These are phyloP conservation scores for Bertia moriformis DNA, from an alignment of 2,329 filamentous ascomycete genomes.

Conservation along the genomic window DNA sequence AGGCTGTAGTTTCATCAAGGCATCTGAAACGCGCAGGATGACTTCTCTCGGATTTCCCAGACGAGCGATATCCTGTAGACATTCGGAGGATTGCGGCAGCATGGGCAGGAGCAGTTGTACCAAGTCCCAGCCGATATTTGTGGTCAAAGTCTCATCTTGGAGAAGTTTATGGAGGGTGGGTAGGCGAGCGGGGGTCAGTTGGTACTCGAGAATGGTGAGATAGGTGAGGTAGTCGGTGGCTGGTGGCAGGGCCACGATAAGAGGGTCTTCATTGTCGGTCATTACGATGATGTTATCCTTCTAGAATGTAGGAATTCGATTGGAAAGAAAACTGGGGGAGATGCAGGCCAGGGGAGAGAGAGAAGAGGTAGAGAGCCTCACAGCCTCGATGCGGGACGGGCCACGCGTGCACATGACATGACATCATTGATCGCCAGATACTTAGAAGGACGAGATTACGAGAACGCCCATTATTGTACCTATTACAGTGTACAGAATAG, in stretches of 20 bases:
- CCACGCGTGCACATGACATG: too few species aligned
- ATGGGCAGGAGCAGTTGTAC: conserved; percentile 45
- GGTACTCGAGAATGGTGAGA: conserved; percentile 49
- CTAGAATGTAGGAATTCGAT: neutral
- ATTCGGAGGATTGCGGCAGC: conserved; percentile 39
- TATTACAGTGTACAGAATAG: too few species aligned
- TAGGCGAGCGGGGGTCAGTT: conserved; percentile 40
- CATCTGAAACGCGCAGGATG: conserved; percentile 47
- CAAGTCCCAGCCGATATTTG: conserved; percentile 53
- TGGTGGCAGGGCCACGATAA: conserved; percentile 43
- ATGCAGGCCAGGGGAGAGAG: too few species aligned
- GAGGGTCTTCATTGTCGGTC: conserved; percentile 23
- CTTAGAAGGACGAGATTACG: too few species aligned
- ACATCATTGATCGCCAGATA: too few species aligned
- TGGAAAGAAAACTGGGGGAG: too few species aligned
- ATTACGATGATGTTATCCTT: conserved; percentile 1
- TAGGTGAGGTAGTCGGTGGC: conserved; percentile 53
- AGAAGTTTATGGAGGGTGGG: conserved; percentile 41
- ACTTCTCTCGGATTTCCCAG: conserved; percentile 51
- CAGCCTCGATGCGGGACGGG: too few species aligned
- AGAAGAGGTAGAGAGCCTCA: too few species aligned
- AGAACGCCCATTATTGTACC: too few species aligned
- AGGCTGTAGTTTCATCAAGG: conserved; percentile 32
- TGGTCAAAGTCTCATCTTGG: conserved; percentile 43
- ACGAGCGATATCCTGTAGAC: conserved; percentile 43